Evolutionary conservation across 495 filamentous ascomycete species (phyloP), one percentile per base, ranked within the genome.

Genomic region (Xylaria scruposa): DNA sequence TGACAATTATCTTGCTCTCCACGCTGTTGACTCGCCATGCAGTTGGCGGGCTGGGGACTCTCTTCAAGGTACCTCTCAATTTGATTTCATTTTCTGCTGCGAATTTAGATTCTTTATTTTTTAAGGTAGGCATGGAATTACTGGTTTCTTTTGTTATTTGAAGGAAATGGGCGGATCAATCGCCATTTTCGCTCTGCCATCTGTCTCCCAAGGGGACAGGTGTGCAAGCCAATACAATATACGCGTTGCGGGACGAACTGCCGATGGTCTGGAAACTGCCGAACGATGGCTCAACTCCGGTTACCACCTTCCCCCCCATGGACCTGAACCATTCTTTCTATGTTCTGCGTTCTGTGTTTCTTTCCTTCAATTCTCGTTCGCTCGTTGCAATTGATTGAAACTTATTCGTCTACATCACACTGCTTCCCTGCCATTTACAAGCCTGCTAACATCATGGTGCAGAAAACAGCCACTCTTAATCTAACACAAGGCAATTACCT

Each of bases 401-500:
- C 15, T 46, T n/a, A n/a, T 19, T 29, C 33, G 7, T 51, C 46
- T n/a, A 49, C 24, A 42, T 42, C 12, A 42, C 38, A 42, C 38
- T 12, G 17, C 46, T 64, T 38, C 21, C 38, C 21, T 31, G 1
- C 21, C 19, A 61, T 64, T 7, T 56, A 29, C n/a, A 63, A 62
- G 44, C 77, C 8, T 38, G 36, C 36, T 79, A 70, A 79, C 65
- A 42, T 12, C 15, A 71, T 75, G 66, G n/a, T 17, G 42, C 62
- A 79, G 77, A 76, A 76, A 73, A 75, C 75, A 47, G 36, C 24
- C 19, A 76, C 71, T 13, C 51, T 79, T 17, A 67, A 63, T 38
- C 74, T 90, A 46, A 72, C 73, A n/a, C 89, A 91, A 76, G 90
- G 90, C 38, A 84, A 76, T 0, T 84, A 90, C 61, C 72, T 89